These are phyloP conservation scores for Saccharomyces hybrid DNA, from an alignment of 1,139 yeast species.

Conservation along the genomic window DNA sequence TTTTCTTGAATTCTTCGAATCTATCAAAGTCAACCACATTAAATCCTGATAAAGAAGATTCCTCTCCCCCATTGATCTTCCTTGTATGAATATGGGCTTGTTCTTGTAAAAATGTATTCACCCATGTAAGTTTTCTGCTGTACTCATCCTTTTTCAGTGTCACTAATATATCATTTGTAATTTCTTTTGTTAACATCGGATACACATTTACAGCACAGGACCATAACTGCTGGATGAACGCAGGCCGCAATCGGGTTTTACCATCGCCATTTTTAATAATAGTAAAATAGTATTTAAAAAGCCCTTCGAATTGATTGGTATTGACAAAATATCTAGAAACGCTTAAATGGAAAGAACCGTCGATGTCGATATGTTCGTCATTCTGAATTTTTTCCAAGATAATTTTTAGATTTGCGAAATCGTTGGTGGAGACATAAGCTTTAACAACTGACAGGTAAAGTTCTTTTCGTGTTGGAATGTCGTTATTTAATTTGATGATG, in stretches of 20 bases:
- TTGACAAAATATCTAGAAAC: constrained; percentile 20
- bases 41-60: not conserved
- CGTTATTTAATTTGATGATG: not conserved
- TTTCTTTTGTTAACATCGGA: constrained; percentile 18
- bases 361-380: constrained; percentile 10
- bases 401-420: constrained; percentile 12
- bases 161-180: constrained; percentile 17
- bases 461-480: constrained; percentile 4
- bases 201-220: constrained; percentile 15
- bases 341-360: constrained; percentile 11
- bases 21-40: not conserved
- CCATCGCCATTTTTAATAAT: constrained; percentile 8
- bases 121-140: constrained; percentile 10
- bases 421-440: constrained; percentile 12
- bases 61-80: constrained; percentile 4
- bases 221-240: constrained; percentile 15
- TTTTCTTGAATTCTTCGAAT: not conserved
- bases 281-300: constrained; percentile 17
- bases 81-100: constrained; percentile 3
- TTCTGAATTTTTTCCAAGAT: constrained; percentile 10
- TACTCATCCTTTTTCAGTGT: constrained; percentile 12
- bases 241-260: constrained; percentile 9
- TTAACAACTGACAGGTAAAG: constrained; percentile 14
- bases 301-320: constrained; percentile 15
- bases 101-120: constrained; percentile 5